Base-by-base conservation (phyloP, 768 basidiomycete species). In the Suillus fuscotomentosus region DNA sequence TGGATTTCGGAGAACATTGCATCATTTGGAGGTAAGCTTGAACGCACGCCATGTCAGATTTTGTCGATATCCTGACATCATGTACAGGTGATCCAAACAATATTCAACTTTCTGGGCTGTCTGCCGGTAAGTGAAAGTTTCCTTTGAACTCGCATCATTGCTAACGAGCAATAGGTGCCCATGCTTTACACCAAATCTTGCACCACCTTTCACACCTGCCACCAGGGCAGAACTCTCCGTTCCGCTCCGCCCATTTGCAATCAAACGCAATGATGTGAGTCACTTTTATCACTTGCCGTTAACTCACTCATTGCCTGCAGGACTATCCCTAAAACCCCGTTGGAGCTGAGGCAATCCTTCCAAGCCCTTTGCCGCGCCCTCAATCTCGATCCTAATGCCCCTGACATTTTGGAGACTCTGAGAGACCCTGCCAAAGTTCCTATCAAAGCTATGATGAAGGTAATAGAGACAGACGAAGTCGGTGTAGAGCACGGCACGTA, bases 201-300 rank as follows among this genome's bases (percentile, higher is more conserved):
- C 89, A 92, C 59, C 85, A 86, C 67, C 88, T 83, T 36, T 90
- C 90, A 3, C 80, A 81, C 34, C 80, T 91, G 24, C 87, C 89
- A 0, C 72, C 80, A 5, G 84, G 83, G 34, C 73, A 78, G 65
- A 71, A 75, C 34, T 85, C 90, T 0, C 91, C 92, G 0, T 90
- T 92, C 70, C 80, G 81, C 39, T 86, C 87, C 22, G 90, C 88
- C 3, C 68, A 84, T 10, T 73, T 92, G 17, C 89, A 91, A 69
- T 93, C 91, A 9, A 94, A 93, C 68, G 87, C 88, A 1, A 88
- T 94, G 8, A 70, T 89, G 85, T 90, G 68, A 57, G 85, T 75
- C 13, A 51, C 62, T 20, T 41, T 47, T 45, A 59, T 22, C 17
- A 15, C 7, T 14, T 38, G 8, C 54, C 24, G 41, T 20, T 11